Conservation (phyloP, 23 red algal species). For the Porphyridium purpureum region DNA sequence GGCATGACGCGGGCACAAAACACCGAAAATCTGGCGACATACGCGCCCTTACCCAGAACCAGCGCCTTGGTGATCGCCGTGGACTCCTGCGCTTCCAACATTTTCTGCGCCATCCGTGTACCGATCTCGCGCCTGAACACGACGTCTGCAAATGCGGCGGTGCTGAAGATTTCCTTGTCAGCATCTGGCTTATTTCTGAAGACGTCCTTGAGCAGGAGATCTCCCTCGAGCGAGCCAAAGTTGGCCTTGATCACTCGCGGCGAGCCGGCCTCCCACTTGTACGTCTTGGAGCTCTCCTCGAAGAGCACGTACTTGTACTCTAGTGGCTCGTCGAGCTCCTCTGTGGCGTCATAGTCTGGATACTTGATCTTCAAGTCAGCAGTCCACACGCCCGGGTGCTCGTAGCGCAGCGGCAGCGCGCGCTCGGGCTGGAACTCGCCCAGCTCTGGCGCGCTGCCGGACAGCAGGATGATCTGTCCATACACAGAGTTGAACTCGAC, state of each 20-base stretch:
- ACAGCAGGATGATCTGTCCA: conserved; percentile 41
- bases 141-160: conserved; percentile 48
- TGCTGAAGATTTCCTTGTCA: conserved; percentile 24
- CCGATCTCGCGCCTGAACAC: conserved; percentile 23
- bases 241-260: conserved; percentile 4
- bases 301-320: conserved; percentile 19
- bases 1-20: conserved; percentile 22
- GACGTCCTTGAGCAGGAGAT: conserved; percentile 21
- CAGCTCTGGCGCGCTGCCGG: conserved; percentile 5
- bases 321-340: not conserved
- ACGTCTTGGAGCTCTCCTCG: not conserved
- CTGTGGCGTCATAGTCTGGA: not conserved
- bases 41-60: conserved; percentile 6
- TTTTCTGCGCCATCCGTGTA: not conserved
- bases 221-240: not conserved
- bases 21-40: conserved; percentile 33
- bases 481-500: conserved; percentile 27
- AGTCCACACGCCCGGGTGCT: conserved; percentile 23
- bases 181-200: conserved; percentile 6
- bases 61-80: conserved; percentile 2
- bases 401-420: conserved; percentile 25
- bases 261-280: conserved; percentile 27
- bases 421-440: conserved; percentile 9
- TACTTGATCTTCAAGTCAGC: conserved; percentile 1
- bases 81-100: not conserved